These are phyloP conservation scores for Castanospermum australe DNA, from an alignment of 306 rosid genomes.

Conservation along the genomic window DNA sequence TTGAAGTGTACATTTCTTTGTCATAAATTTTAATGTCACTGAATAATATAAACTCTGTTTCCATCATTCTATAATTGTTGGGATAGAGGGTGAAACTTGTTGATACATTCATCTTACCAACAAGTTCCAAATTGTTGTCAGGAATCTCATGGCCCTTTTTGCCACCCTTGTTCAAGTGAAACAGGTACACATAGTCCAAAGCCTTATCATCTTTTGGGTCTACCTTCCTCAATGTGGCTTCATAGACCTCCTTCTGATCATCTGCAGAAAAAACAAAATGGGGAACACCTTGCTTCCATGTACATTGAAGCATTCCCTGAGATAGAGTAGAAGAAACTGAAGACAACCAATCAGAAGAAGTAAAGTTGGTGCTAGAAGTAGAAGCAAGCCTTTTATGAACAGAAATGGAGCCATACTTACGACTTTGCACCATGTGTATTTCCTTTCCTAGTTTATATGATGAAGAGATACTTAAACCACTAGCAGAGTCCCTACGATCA, in stretches of 20 bases:
- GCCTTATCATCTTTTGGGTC: constrained; percentile 42
- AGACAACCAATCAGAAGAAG: constrained; percentile 43
- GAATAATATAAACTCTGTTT: constrained; percentile 57
- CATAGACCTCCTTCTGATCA: constrained; percentile 53
- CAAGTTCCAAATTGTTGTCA: constrained; percentile 33
- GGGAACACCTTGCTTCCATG: constrained; percentile 65
- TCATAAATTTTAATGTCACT: constrained; percentile 31
- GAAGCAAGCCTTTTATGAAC: constrained; percentile 33
- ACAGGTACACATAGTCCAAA: constrained; percentile 47
- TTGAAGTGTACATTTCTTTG: constrained; percentile 38
- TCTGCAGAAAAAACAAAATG: constrained; percentile 60
- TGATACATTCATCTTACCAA: constrained; percentile 65
- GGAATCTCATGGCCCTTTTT: constrained; percentile 26
- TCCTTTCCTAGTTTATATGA: constrained; percentile 32
- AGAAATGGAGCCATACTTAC: constrained; percentile 30
- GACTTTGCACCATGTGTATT: constrained; percentile 31
- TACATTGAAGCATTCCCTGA: constrained; percentile 71
- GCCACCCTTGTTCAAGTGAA: constrained; percentile 48
- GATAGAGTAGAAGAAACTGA: constrained; percentile 26
- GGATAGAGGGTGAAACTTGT: constrained; percentile 44
- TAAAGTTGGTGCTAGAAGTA: constrained; percentile 42
- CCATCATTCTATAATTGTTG: constrained; percentile 42
- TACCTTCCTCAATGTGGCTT: constrained; percentile 50
- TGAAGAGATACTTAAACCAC: constrained; percentile 37
- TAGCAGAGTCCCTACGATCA: constrained; percentile 43